phyloP scores from a whole-genome alignment of 495 filamentous ascomycete genomes.

The Lophiostoma macrostomum region DNA sequence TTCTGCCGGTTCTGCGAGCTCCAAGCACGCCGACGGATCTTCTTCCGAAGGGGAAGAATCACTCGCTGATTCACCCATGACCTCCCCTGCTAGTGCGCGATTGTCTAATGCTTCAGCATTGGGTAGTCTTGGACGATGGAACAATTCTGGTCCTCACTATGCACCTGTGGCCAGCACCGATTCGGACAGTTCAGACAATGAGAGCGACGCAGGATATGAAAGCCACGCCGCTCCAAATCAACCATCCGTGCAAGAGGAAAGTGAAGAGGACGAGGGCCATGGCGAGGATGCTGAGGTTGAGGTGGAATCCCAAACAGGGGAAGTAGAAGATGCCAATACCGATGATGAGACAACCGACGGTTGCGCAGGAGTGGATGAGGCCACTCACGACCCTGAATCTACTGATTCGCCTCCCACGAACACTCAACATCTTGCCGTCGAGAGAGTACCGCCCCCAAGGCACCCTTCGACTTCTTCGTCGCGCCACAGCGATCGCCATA shows the following conservation, averaged over 20 bases:
- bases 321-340: too few species aligned
- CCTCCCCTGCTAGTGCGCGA: slow-evolving; percentile 19
- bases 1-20: slow-evolving; percentile 3
- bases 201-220: slow-evolving; percentile 26
- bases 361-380: slow-evolving; percentile 31
- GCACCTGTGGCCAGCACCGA: slow-evolving; percentile 21
- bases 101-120: too few species aligned
- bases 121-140: slow-evolving; percentile 2
- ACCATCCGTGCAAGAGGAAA: slow-evolving; percentile 9
- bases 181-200: slow-evolving; percentile 26
- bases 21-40: slow-evolving; percentile 7
- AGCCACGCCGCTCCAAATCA: too few species aligned
- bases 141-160: slow-evolving; percentile 2
- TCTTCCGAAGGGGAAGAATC: slow-evolving; percentile 21
- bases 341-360: too few species aligned
- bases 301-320: too few species aligned
- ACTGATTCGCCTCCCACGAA: slow-evolving; percentile 12
- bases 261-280: slow-evolving; percentile 19
- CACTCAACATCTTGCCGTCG: slow-evolving; percentile 13
- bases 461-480: slow-evolving; percentile 22
- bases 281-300: slow-evolving; percentile 19
- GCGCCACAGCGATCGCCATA: slow-evolving; percentile 23
- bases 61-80: slow-evolving; percentile 19
- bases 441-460: slow-evolving; percentile 19
- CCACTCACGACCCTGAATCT: slow-evolving; percentile 33